Evolutionary conservation across 495 filamentous ascomycete genomes (phyloP).

Genomic region (Mycothermus thermophilus): DNA sequence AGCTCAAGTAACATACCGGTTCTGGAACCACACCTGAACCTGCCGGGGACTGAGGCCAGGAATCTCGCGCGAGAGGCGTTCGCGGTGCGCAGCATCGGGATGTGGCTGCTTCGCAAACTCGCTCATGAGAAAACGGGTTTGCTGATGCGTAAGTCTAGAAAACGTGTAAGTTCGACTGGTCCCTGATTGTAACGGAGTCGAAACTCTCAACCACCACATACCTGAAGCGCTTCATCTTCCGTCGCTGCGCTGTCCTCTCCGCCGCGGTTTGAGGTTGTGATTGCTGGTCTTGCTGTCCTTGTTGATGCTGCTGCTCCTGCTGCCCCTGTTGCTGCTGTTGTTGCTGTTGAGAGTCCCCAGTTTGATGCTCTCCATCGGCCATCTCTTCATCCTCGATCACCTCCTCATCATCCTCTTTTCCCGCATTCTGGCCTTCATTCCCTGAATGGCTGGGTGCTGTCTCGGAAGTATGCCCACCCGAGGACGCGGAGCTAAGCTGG

Average conservation of each 20-base stretch:
- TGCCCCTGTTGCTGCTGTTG: slow-evolving; percentile 31
- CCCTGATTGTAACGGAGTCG: no score
- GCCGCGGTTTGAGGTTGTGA: slow-evolving; percentile 48
- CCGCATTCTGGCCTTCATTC: slow-evolving; percentile 30
- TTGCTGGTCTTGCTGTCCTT: slow-evolving; percentile 2
- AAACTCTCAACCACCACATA: no score
- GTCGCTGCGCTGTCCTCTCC: slow-evolving; percentile 63
- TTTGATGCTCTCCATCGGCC: no score
- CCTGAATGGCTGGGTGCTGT: slow-evolving; percentile 13
- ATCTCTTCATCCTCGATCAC: slow-evolving; percentile 37
- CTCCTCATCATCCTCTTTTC: slow-evolving; percentile 44
- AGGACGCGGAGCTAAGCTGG: slow-evolving; percentile 28
- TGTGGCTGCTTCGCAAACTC: slow-evolving; percentile 93
- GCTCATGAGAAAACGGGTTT: slow-evolving; percentile 93
- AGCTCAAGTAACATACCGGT: slow-evolving; percentile 74
- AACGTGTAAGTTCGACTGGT: no score
- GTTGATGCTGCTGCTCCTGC: background rate
- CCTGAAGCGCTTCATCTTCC: slow-evolving; percentile 95
- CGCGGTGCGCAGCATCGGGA: slow-evolving; percentile 85
- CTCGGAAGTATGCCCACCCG: slow-evolving; percentile 25
- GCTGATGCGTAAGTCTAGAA: slow-evolving; percentile 79
- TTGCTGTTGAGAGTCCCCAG: no score
- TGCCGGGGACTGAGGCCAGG: slow-evolving; percentile 86
- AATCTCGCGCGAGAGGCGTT: slow-evolving; percentile 80
- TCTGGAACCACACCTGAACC: slow-evolving; percentile 98